Base-by-base conservation (phyloP, 345 rosid species). In the Brassica carinata region DNA sequence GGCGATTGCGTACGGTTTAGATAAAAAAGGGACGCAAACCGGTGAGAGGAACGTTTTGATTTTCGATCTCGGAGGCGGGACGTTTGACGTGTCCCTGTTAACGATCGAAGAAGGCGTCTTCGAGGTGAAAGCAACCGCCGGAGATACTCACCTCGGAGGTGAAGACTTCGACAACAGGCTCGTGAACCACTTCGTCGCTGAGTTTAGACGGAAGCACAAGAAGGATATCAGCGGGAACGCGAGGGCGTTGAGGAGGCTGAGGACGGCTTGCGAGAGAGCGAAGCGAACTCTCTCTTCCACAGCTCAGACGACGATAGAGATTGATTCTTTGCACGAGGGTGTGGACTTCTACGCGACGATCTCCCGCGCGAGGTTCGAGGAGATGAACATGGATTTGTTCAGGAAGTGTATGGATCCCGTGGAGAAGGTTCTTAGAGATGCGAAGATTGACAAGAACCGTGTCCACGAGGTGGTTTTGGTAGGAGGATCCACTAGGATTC, bases 141-240 rank as follows among this genome's bases (percentile, higher is more conserved):
- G 92, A 34, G 94, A 90, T 71, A 89, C 94, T 9, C 94, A 90
- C 55, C 88, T 90, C 2, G 92, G 94, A 0, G 94, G 94, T 68
- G 94, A 91, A 55, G 96, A 91, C 69, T 91, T 89, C n/a, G 96
- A 91, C 5, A 89, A 89, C 65, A 88, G 96, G 23, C 74, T 90
- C 40, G 92, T 90, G 58, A 89, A 88, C 63, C 95, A 89, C 72
- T 90, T 90, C 77, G 95, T 85, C 8, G 87, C 90, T 59, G 91
- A 90, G 80, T 90, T 90, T 19, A 87, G 68, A 83, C 81, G 95
- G 69, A 90, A 89, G 80, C 80, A 89, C 59, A 90, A 88, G 88
- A 90, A 88, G 80, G 94, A 88, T 66, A 90, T 90, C 1, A 59
- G 77, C 29, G 94, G 94, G 1, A 88, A 86, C 30, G 89, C 94